A percentile compares a stretch with the other conserved stretches of the same genome.
These are phyloP conservation scores for Calonectria naviculata DNA, from an alignment of 2,329 filamentous ascomycete species.

Conservation along the genomic window DNA sequence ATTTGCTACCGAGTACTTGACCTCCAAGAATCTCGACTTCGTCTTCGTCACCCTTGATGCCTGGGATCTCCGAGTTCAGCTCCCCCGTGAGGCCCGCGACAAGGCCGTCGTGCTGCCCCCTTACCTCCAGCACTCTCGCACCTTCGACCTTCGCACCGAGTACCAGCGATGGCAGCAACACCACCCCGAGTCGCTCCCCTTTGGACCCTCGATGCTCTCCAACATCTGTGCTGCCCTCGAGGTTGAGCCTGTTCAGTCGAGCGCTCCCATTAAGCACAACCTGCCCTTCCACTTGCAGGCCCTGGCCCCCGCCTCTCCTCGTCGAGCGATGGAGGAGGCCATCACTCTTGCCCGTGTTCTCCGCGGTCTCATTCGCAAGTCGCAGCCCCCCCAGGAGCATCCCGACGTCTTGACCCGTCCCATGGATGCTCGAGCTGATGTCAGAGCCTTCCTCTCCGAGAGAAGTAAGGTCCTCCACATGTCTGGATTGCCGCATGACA, in stretches of 20 bases:
- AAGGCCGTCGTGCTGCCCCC: constrained; percentile 97
- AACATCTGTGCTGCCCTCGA: constrained; percentile 99
- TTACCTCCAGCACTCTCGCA: constrained; percentile 97
- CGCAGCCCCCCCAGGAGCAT: constrained; percentile 91
- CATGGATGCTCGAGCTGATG: constrained; percentile 96
- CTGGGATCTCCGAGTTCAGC: constrained; percentile 97
- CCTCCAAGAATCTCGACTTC: constrained; percentile 93
- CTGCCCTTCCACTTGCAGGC: constrained; percentile 98
- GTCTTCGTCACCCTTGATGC: constrained; percentile 98
- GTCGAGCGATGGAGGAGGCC: constrained; percentile 97
- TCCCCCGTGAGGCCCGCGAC: constrained; percentile 96
- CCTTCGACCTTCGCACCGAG: constrained; percentile 96
- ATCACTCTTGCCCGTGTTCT: constrained; percentile 94
- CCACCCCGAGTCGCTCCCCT: constrained; percentile 96
- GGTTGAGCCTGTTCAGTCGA: constrained; percentile 97
- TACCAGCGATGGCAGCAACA: constrained; percentile 99
- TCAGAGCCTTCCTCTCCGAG: constrained; percentile 94
- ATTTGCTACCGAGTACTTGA: constrained; percentile 92
- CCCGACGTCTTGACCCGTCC: constrained; percentile 94
- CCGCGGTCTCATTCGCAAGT: constrained; percentile 93
- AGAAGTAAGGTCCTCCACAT: constrained; percentile 98
- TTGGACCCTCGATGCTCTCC: constrained; percentile 92
- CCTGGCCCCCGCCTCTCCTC: constrained; percentile 91
- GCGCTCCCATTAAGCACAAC: constrained; percentile 98
- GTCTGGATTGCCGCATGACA: constrained; percentile 96